phyloP scores from a whole-genome alignment of 108 stramenopile species.

The Conticribra weissflogii region DNA sequence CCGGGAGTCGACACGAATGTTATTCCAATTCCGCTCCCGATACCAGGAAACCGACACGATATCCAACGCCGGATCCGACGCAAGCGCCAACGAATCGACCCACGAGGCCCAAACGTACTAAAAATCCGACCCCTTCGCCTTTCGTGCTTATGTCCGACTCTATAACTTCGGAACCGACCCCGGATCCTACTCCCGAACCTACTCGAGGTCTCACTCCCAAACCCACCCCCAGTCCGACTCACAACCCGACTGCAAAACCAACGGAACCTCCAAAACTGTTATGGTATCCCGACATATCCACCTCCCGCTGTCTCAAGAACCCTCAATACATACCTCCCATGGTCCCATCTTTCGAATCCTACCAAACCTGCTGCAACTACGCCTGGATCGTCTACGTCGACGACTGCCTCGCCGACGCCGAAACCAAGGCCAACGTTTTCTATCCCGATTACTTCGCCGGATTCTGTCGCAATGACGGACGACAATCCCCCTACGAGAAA shows the following conservation, averaged over 20 bases:
- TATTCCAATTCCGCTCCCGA: not conserved
- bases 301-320: not conserved
- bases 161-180: too few relatives aligned
- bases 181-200: not conserved
- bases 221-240: not conserved
- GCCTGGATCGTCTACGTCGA: constrained; percentile 6
- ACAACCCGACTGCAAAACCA: not conserved
- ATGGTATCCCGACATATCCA: not conserved
- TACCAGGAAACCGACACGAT: not conserved
- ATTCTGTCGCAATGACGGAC: constrained; percentile 17
- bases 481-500: not conserved
- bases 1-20: constrained; percentile 5
- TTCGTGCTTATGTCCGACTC: too few relatives aligned
- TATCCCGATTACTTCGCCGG: constrained; percentile 25
- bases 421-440: constrained; percentile 4
- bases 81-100: not conserved
- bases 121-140: too few relatives aligned
- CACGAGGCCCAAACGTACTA: too few relatives aligned
- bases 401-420: constrained; percentile 12
- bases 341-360: not conserved
- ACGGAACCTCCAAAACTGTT: not conserved
- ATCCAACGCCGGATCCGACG: not conserved
- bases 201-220: not conserved
- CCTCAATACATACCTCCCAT: not conserved
- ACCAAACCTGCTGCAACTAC: not conserved